A percentile compares a stretch with the other conserved stretches of the same genome.
phyloP scores from a whole-genome alignment of 495 filamentous ascomycete species.

The Lepraria neglecta region DNA sequence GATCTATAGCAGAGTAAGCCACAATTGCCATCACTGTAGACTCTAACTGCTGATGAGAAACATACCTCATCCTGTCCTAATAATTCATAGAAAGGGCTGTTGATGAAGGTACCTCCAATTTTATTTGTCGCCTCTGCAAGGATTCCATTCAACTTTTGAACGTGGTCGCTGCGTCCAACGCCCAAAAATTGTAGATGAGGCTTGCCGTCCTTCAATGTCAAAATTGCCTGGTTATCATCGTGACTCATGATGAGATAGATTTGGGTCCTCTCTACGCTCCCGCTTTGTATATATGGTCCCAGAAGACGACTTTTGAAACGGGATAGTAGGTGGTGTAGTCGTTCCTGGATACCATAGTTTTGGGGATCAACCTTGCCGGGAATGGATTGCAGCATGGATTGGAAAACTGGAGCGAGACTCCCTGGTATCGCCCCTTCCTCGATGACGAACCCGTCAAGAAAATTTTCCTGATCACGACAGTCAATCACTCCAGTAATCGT shows the following conservation, averaged over 20 bases:
- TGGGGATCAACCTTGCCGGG: constrained; percentile 3
- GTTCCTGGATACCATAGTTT: background rate
- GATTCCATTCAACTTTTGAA: background rate
- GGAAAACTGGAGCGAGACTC: background rate
- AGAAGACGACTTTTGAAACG: constrained; percentile 1
- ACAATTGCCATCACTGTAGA: background rate
- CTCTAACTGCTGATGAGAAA: background rate
- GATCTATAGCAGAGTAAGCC: background rate
- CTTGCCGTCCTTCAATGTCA: constrained; percentile 1
- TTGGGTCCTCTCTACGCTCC: constrained; percentile 6
- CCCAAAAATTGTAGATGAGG: constrained; percentile 3
- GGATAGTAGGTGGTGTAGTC: background rate
- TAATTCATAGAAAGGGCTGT: constrained; percentile 4
- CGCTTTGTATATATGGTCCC: background rate
- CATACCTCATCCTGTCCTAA: constrained; percentile 3
- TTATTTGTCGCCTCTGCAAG: background rate
- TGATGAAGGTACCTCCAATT: constrained; percentile 1
- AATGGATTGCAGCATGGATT: constrained; percentile 1
- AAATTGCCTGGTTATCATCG: constrained; percentile 7
- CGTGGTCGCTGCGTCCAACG: background rate
- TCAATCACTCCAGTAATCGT: constrained; percentile 3
- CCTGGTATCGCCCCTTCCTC: constrained; percentile 7
- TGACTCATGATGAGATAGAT: constrained; percentile 1
- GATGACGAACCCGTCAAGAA: constrained; percentile 4
- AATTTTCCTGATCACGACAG: constrained; percentile 5